Conservation (phyloP, 352 stramenopile genomes). For the Pythium insidiosum region DNA sequence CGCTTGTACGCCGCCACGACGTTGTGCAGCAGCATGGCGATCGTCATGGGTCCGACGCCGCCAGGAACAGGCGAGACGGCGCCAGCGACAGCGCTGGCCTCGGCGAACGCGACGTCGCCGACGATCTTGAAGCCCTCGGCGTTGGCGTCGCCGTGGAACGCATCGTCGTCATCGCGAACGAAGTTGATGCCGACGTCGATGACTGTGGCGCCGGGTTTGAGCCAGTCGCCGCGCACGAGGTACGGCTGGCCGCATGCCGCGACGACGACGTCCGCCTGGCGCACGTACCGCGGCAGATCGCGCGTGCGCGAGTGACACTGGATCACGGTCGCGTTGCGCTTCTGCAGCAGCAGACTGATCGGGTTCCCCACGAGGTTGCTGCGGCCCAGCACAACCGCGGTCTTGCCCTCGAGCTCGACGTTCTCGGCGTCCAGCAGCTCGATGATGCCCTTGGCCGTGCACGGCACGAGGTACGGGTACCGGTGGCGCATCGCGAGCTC, state of each 20-base stretch:
- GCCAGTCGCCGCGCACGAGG: constrained; percentile 92
- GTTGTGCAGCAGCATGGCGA: constrained; percentile 92
- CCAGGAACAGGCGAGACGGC: constrained; percentile 96
- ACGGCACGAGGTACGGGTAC: constrained; percentile 90
- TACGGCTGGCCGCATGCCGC: constrained; percentile 93
- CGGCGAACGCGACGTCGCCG: constrained; percentile 93
- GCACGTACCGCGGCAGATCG: constrained; percentile 84
- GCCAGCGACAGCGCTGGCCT: constrained; percentile 73
- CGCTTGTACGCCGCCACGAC: constrained; percentile 70
- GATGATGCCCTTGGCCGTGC: constrained; percentile 97
- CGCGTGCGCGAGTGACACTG: constrained; percentile 95
- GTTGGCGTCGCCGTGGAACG: constrained; percentile 45
- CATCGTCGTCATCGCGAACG: constrained; percentile 56
- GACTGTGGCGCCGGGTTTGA: constrained; percentile 96
- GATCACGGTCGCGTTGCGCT: constrained; percentile 96
- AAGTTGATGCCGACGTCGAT: constrained; percentile 99
- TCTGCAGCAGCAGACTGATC: constrained; percentile 92
- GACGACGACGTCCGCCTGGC: constrained; percentile 95
- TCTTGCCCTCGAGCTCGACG: constrained; percentile 90
- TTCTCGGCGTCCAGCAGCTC: constrained; percentile 89
- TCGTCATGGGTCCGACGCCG: constrained; percentile 99
- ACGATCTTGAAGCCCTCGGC: constrained; percentile 93
- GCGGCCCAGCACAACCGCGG: constrained; percentile 95
- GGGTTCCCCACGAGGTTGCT: constrained; percentile 98
- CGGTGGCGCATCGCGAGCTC: constrained; percentile 82